Conservation (phyloP, 129 eudicot genomes). For the Heracleum sosnowskyi region DNA sequence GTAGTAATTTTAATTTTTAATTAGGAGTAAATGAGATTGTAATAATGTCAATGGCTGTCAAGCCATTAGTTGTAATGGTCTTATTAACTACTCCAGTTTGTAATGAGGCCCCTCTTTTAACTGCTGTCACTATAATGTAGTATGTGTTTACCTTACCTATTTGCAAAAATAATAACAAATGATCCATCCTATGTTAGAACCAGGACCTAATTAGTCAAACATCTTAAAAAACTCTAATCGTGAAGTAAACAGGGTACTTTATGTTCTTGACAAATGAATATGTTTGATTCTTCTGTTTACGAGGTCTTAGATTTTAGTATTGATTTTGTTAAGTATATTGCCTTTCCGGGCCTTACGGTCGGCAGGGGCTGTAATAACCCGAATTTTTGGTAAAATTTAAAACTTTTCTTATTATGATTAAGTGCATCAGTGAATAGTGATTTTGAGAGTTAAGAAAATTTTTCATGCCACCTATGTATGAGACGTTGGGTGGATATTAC, state of each 20-base stretch:
- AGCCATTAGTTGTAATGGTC: neutral
- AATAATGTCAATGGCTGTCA: neutral
- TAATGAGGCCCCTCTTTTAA: slow-evolving; percentile 3
- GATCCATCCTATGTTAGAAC: no score
- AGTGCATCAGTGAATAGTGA: no score
- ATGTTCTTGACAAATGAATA: neutral
- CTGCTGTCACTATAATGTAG: slow-evolving; percentile 8
- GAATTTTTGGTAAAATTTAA: no score
- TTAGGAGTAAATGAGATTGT: neutral
- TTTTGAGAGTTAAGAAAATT: no score
- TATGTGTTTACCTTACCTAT: no score
- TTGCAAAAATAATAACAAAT: no score
- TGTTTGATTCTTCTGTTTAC: neutral
- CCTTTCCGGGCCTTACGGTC: neutral
- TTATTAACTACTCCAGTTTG: slow-evolving; percentile 5
- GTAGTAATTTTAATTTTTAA: neutral
- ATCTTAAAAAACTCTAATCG: no score
- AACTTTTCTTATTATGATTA: no score
- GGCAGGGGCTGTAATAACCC: no score
- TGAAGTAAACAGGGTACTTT: neutral
- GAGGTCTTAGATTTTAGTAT: neutral
- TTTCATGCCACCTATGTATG: no score
- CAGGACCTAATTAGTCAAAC: no score
- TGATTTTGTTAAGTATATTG: neutral
- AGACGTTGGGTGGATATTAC: no score